Conservation (phyloP, 768 basidiomycete species). For the Pleurotus giganteus region DNA sequence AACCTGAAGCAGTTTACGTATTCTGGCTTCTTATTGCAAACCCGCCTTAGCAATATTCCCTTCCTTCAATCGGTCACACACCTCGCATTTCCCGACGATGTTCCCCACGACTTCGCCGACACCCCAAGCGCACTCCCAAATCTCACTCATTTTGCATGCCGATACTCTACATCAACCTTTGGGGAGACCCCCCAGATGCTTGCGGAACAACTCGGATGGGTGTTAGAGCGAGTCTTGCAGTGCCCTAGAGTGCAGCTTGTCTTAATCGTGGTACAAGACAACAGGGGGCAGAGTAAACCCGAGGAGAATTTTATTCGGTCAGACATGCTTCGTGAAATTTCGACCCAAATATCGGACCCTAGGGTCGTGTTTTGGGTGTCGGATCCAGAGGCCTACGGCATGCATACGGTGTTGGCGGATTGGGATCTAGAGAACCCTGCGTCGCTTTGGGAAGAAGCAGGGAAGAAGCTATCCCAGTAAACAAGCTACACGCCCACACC, state of each 20-base stretch:
- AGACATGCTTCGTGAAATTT: background rate
- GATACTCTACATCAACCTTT: background rate
- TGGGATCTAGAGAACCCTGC: background rate
- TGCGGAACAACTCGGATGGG: background rate
- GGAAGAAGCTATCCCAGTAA: background rate
- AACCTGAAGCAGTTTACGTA: background rate
- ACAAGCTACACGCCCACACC: too few relatives aligned
- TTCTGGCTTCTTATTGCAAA: background rate
- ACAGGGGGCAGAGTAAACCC: background rate
- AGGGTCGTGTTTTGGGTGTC: background rate
- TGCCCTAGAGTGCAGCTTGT: background rate
- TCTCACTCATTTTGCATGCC: background rate
- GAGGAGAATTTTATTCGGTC: background rate
- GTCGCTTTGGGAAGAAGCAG: background rate
- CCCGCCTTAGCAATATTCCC: background rate
- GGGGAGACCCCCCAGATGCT: background rate
- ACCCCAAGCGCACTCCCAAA: background rate
- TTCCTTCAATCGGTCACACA: background rate
- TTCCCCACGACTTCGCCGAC: background rate
- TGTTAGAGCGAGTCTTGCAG: background rate
- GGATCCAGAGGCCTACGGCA: background rate
- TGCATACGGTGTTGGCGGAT: background rate
- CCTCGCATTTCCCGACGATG: background rate
- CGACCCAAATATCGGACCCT: background rate
- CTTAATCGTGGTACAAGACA: background rate